phyloP scores from a whole-genome alignment of 495 filamentous ascomycete genomes.

The Penicillium odoratum region DNA sequence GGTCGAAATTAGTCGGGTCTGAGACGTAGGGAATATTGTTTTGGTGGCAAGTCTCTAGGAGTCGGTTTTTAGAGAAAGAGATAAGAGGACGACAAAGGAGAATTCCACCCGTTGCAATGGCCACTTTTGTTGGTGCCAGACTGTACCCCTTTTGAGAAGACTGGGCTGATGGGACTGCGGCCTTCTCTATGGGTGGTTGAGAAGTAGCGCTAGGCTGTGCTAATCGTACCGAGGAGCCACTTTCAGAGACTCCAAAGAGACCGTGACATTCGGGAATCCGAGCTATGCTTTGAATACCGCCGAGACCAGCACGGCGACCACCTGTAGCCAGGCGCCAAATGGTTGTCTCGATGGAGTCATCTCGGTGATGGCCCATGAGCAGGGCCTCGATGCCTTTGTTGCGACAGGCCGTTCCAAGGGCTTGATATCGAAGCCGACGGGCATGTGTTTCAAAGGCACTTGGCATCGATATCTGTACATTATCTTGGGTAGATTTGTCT shows the following conservation, averaged over 20 bases:
- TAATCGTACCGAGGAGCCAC: constrained; percentile 47
- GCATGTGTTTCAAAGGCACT: constrained; percentile 78
- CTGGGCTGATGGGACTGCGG: background rate
- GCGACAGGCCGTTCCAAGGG: constrained; percentile 62
- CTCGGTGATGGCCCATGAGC: constrained; percentile 78
- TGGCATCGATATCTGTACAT: constrained; percentile 46
- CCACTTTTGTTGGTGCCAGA: background rate
- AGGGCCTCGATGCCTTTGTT: constrained; percentile 50
- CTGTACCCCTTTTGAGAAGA: background rate
- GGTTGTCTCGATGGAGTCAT: constrained; percentile 87
- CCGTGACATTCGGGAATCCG: constrained; percentile 83
- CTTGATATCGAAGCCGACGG: constrained; percentile 69
- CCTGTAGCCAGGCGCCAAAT: constrained; percentile 68
- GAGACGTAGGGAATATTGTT: constrained; percentile 71
- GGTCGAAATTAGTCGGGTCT: constrained; percentile 82
- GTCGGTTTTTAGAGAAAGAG: constrained; percentile 64
- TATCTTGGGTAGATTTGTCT: constrained; percentile 13
- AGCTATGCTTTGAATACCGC: constrained; percentile 62
- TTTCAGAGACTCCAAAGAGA: constrained; percentile 67
- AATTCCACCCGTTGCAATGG: constrained; percentile 68
- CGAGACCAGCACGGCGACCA: constrained; percentile 62
- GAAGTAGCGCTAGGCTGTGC: background rate
- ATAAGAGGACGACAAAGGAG: constrained; percentile 75
- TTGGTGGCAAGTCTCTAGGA: constrained; percentile 71
- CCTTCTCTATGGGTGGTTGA: background rate